Evolutionary conservation across 2,329 filamentous ascomycete genomes (phyloP).

Genomic region (Penicillium olsonii): DNA sequence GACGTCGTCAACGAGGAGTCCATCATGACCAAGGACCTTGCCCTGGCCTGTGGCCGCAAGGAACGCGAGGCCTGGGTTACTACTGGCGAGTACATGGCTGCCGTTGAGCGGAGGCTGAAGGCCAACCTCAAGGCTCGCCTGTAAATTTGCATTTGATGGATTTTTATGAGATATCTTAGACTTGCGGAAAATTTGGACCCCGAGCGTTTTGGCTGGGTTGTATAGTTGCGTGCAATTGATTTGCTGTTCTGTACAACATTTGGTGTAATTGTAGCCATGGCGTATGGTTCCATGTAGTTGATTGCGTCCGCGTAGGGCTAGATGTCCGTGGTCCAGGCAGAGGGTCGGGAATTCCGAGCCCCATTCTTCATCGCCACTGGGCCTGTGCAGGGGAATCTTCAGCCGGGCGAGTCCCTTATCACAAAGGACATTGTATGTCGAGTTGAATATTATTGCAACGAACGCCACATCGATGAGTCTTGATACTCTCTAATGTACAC

Average conservation of each 20-base stretch:
- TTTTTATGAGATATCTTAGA: slow-evolving; percentile 22
- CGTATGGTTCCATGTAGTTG: too few relatives aligned
- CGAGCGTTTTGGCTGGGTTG: slow-evolving; percentile 16
- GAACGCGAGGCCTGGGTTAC: slow-evolving; percentile 84
- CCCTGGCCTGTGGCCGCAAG: slow-evolving; percentile 89
- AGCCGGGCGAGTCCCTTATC: too few relatives aligned
- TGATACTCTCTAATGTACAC: too few relatives aligned
- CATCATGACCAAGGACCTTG: slow-evolving; percentile 99
- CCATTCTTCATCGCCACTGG: background rate
- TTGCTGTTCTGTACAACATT: slow-evolving; percentile 3
- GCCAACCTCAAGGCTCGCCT: slow-evolving; percentile 56
- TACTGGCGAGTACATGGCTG: slow-evolving; percentile 85
- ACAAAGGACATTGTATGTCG: too few relatives aligned
- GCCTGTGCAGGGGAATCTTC: too few relatives aligned
- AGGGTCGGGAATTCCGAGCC: background rate
- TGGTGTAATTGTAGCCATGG: too few relatives aligned
- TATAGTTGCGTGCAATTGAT: slow-evolving; percentile 17
- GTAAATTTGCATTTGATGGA: slow-evolving; percentile 25
- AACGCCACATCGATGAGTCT: too few relatives aligned
- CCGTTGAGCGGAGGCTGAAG: slow-evolving; percentile 89
- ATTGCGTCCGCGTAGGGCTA: too few relatives aligned
- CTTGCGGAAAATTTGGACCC: slow-evolving; percentile 2
- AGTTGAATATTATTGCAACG: too few relatives aligned
- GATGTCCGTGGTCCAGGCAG: too few relatives aligned
- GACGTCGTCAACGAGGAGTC: slow-evolving; percentile 92